Evolutionary conservation across 2,329 filamentous ascomycete species (phyloP), one percentile per base, ranked within the genome.

Genomic region (Ceratocystis smalleyi): DNA sequence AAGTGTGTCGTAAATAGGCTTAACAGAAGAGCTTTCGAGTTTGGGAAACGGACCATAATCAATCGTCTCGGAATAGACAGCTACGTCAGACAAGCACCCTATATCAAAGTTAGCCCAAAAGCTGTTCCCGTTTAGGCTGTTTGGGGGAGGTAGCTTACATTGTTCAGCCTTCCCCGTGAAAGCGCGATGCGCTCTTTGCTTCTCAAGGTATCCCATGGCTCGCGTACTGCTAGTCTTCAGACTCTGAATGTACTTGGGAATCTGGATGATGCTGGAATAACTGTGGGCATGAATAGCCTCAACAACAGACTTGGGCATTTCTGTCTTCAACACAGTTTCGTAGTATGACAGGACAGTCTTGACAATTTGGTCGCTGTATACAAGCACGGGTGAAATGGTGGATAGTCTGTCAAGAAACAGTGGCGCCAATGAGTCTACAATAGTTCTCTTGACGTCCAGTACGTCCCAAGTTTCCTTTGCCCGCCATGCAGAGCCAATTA

Each of bases 341-440:
- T 74, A 57, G 70, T 69, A 67, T 19, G 72, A 70, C 67, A 77
- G 67, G 64, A 75, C 66, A 7, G 69, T 68, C 30, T 64, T 62
- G 12, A 62, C 51, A 17, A 67, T 61, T 47, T 67, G 30, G 12
- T 62, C 55, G 51, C 78, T 76, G 54, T 76, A 68, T 0, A 73
- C 74, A 10, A 67, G 47, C 19, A 57, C 60, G 0, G 81, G 81
- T 0, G 81, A 74, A 1, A 83, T 70, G 0, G 76, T 79, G 1
- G 80, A 79, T 5, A 83, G 71, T 1, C 82, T 76, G 69, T 84
- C 82, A 66, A 80, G 78, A 66, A 81, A 81, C 1, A 82, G 72
- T 0, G 80, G 77, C 2, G 75, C 80, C 0, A 84, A 74, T 0
- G 80, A 79, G 67, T 83, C 81, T n/a, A 81, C 77, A 32, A 83